A percentile compares a stretch with the other conserved stretches of the same genome.
Evolutionary conservation across 2,329 filamentous ascomycete species (phyloP).

Genomic region (Cercospora canescens): DNA sequence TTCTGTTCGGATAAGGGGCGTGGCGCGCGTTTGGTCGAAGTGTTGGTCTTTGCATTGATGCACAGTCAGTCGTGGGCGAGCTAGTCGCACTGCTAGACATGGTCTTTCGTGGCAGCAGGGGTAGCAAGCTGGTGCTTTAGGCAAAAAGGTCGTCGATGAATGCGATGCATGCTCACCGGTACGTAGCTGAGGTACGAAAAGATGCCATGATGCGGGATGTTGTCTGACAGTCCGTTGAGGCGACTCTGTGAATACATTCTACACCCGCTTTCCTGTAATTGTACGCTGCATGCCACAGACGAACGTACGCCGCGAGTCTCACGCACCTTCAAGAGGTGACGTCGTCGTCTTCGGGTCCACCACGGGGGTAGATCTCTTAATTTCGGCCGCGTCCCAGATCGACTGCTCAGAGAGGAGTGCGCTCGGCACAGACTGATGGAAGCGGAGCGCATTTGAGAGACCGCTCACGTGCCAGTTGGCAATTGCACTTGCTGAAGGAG

Average conservation of each 20-base stretch:
- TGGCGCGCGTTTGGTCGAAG: not conserved
- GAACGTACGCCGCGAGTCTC: not conserved
- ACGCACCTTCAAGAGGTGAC: conserved; percentile 3
- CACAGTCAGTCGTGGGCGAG: not conserved
- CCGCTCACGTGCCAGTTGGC: not conserved
- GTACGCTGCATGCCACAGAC: not conserved
- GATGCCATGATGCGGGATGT: not conserved
- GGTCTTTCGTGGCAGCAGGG: conserved; percentile 4
- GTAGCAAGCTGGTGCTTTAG: not conserved
- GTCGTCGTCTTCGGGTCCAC: conserved; percentile 10
- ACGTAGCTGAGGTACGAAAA: not conserved
- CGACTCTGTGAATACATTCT: not conserved
- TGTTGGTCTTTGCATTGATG: not conserved
- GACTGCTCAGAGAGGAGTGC: not conserved
- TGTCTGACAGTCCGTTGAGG: not conserved
- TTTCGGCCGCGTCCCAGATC: conserved; percentile 6
- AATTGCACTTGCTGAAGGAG: not conserved
- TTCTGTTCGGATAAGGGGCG: not conserved
- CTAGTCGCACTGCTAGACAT: conserved; percentile 11
- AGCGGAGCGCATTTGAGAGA: not conserved
- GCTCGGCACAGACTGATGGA: not conserved
- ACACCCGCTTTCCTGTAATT: not conserved
- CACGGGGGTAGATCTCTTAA: conserved; percentile 8
- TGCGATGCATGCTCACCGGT: not conserved
- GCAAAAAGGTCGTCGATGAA: not conserved